Conservation (phyloP, 192 early-diverging fungal species). For the Coemansia sp. region DNA sequence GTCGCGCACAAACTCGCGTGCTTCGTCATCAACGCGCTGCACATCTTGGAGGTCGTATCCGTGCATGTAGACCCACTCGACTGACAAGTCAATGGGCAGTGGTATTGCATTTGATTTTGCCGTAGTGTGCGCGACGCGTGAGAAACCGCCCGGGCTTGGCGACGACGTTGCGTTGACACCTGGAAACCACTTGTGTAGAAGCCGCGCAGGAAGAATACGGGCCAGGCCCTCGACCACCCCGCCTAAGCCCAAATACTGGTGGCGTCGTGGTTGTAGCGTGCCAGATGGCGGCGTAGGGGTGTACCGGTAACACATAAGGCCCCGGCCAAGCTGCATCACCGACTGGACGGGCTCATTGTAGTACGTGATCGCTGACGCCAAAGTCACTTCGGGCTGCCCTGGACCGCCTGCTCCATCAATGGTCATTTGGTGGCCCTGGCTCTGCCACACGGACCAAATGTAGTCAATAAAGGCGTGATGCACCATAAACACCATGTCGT, state of each 20-base stretch:
- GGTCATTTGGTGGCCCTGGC: conserved; percentile 30
- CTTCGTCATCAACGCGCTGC: conserved; percentile 15
- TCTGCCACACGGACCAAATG: conserved; percentile 52
- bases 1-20: conserved; percentile 28
- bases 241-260: background rate
- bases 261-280: background rate
- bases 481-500: conserved; percentile 51
- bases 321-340: conserved; percentile 51
- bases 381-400: background rate
- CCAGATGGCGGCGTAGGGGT: conserved; percentile 16
- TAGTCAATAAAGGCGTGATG: conserved; percentile 53
- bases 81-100: conserved; percentile 17
- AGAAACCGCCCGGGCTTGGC: background rate
- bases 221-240: background rate
- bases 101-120: conserved; percentile 15
- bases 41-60: conserved; percentile 12
- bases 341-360: conserved; percentile 32
- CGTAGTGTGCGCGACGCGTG: background rate
- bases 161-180: conserved; percentile 6
- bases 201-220: conserved; percentile 12
- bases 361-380: conserved; percentile 8
- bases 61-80: conserved; percentile 35
- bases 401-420: conserved; percentile 25
- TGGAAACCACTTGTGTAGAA: conserved; percentile 38
- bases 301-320: conserved; percentile 51